Evolutionary conservation across 2,329 filamentous ascomycete genomes (phyloP).

Genomic region (Phialocephala sp.): DNA sequence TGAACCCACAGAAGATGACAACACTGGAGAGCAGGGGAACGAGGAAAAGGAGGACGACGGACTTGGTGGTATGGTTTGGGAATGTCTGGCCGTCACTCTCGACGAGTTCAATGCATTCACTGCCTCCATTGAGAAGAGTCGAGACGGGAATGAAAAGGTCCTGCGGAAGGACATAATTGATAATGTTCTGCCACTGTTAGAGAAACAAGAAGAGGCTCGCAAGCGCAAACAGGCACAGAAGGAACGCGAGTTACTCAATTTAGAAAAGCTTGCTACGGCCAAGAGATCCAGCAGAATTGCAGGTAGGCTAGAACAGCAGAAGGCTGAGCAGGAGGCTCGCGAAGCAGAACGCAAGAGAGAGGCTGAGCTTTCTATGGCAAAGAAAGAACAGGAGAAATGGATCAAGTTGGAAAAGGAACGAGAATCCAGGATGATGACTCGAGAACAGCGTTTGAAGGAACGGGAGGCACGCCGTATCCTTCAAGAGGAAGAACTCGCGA

Average conservation of each 20-base stretch:
- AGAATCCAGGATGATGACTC: slow-evolving; percentile 78
- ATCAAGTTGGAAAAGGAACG: slow-evolving; percentile 71
- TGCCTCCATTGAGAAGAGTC: slow-evolving; percentile 72
- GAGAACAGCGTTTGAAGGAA: slow-evolving; percentile 85
- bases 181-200: slow-evolving; percentile 83
- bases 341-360: slow-evolving; percentile 73
- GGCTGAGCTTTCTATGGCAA: slow-evolving; percentile 67
- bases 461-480: slow-evolving; percentile 82
- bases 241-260: slow-evolving; percentile 78
- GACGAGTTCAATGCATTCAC: slow-evolving; percentile 78
- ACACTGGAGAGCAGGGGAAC: slow-evolving; percentile 48
- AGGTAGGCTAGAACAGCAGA: slow-evolving; percentile 78
- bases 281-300: slow-evolving; percentile 93
- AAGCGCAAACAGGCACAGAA: slow-evolving; percentile 72
- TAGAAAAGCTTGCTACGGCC: slow-evolving; percentile 89
- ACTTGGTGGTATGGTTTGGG: slow-evolving; percentile 82
- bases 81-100: slow-evolving; percentile 84
- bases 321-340: slow-evolving; percentile 71
- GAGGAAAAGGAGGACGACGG: slow-evolving; percentile 61
- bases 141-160: slow-evolving; percentile 84
- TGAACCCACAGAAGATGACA: slow-evolving; percentile 47
- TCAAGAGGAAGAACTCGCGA: slow-evolving; percentile 82
- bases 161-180: slow-evolving; percentile 74
- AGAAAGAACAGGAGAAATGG: slow-evolving; percentile 68
- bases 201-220: slow-evolving; percentile 76